Evolutionary conservation across 768 basidiomycete species (phyloP).

Genomic region (Pisolithus microcarpus): DNA sequence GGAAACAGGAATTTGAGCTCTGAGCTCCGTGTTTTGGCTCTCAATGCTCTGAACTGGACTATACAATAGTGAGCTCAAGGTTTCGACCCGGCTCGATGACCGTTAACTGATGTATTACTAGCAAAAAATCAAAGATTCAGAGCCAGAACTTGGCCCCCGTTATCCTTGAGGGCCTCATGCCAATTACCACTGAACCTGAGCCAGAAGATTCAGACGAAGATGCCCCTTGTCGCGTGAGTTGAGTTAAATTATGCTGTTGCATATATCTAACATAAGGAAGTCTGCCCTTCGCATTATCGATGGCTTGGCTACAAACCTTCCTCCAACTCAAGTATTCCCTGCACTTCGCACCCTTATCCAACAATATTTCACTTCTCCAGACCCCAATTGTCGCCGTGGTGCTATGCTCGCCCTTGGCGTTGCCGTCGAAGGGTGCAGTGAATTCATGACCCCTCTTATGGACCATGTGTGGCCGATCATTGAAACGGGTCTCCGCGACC

Average conservation of each 20-base stretch:
- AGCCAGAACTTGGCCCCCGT: slow-evolving; percentile 72
- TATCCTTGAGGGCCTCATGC: slow-evolving; percentile 89
- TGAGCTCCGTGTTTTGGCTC: slow-evolving; percentile 80
- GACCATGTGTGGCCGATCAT: slow-evolving; percentile 89
- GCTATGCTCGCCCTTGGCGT: slow-evolving; percentile 95
- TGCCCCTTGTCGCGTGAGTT: slow-evolving; percentile 78
- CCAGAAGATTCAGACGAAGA: slow-evolving; percentile 92
- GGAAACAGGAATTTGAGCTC: slow-evolving; percentile 67
- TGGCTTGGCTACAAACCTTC: slow-evolving; percentile 83
- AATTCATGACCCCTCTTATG: slow-evolving; percentile 95
- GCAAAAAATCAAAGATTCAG: slow-evolving; percentile 96
- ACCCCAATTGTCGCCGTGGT: slow-evolving; percentile 76
- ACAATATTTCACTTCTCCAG: slow-evolving; percentile 75
- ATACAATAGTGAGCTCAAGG: slow-evolving; percentile 74
- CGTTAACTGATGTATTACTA: slow-evolving; percentile 24
- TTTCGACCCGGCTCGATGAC: slow-evolving; percentile 1
- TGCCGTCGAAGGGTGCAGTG: slow-evolving; percentile 94
- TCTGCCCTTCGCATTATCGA: slow-evolving; percentile 94
- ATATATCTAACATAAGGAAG: slow-evolving; percentile 30
- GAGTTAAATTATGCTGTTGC: not conserved
- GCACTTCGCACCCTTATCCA: slow-evolving; percentile 76
- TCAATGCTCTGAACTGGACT: slow-evolving; percentile 95
- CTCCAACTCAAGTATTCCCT: slow-evolving; percentile 94
- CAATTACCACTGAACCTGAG: slow-evolving; percentile 88
- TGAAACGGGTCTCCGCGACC: slow-evolving; percentile 79